phyloP scores from a whole-genome alignment of 1,139 yeast species.

The Debaryomyces subglobosus region DNA sequence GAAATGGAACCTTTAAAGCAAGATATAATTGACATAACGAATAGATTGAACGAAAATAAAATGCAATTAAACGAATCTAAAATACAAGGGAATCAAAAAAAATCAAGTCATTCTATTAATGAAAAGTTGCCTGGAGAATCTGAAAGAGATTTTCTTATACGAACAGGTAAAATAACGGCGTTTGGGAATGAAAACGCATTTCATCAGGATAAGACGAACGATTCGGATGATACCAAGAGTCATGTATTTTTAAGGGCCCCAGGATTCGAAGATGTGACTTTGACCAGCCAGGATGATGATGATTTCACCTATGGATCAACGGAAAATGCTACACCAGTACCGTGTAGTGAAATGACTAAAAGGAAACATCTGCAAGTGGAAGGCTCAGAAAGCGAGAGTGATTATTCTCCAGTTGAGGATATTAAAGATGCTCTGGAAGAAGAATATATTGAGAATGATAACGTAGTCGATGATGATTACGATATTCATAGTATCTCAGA shows the following conservation, averaged over 20 bases:
- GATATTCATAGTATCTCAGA: constrained; percentile 11
- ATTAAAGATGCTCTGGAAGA: constrained; percentile 11
- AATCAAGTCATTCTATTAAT: constrained; percentile 8
- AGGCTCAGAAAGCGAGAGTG: not conserved
- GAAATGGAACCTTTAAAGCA: constrained; percentile 56
- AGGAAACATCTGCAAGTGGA: constrained; percentile 10
- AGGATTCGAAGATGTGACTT: constrained; percentile 28
- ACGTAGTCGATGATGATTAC: not conserved
- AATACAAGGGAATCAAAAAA: constrained; percentile 3
- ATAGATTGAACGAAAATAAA: constrained; percentile 47
- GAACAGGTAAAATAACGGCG: constrained; percentile 95
- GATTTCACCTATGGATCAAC: constrained; percentile 16
- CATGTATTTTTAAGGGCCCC: constrained; percentile 42
- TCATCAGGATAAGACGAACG: constrained; percentile 24
- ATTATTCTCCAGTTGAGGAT: not conserved
- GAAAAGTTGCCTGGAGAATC: constrained; percentile 64
- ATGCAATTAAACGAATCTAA: constrained; percentile 21
- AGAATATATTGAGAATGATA: constrained; percentile 23
- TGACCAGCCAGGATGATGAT: constrained; percentile 15
- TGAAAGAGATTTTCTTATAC: constrained; percentile 74
- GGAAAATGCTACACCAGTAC: not conserved
- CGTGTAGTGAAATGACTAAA: not conserved
- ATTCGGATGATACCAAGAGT: constrained; percentile 24
- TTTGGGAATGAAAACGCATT: constrained; percentile 76
- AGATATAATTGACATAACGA: constrained; percentile 70